A percentile compares a stretch with the other conserved stretches of the same genome.
phyloP scores from a whole-genome alignment of 371 early-diverging fungal genomes.

The Phascolomyces articulosus region DNA sequence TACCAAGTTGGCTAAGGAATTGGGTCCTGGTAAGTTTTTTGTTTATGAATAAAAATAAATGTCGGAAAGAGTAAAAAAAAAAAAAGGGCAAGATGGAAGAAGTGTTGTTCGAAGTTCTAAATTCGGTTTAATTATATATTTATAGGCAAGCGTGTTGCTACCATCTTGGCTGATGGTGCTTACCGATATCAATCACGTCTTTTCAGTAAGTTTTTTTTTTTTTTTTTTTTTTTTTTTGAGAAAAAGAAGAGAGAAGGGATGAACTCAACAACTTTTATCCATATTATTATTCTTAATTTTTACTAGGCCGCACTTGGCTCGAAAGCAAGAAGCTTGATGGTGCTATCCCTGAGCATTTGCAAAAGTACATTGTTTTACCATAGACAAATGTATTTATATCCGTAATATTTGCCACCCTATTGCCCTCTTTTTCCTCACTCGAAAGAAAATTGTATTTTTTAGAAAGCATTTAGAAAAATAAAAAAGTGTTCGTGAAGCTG shows the following conservation, averaged over 20 bases:
- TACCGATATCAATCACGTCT: conserved; percentile 90
- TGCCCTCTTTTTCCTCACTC: no score
- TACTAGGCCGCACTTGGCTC: conserved; percentile 71
- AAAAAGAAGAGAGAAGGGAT: not conserved
- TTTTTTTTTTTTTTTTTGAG: not conserved
- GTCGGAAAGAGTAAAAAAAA: not conserved
- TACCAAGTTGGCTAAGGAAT: conserved; percentile 84
- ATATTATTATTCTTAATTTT: not conserved
- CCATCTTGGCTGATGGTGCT: conserved; percentile 91
- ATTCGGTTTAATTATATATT: not conserved
- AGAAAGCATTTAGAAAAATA: no score
- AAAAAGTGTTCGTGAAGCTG: no score
- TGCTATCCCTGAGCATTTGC: conserved; percentile 83
- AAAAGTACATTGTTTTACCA: conserved; percentile 81
- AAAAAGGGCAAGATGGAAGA: no score
- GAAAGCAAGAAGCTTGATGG: conserved; percentile 77
- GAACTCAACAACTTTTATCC: not conserved
- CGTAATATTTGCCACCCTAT: not conserved
- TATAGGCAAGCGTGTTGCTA: conserved; percentile 73
- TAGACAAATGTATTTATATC: conserved; percentile 19
- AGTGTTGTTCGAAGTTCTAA: not conserved
- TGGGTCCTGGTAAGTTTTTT: conserved; percentile 71
- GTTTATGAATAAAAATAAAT: not conserved
- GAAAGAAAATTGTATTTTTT: no score
- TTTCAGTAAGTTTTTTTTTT: conserved; percentile 64